Conservation (phyloP, 352 stramenopile genomes). For the Achlya hypogyna region DNA sequence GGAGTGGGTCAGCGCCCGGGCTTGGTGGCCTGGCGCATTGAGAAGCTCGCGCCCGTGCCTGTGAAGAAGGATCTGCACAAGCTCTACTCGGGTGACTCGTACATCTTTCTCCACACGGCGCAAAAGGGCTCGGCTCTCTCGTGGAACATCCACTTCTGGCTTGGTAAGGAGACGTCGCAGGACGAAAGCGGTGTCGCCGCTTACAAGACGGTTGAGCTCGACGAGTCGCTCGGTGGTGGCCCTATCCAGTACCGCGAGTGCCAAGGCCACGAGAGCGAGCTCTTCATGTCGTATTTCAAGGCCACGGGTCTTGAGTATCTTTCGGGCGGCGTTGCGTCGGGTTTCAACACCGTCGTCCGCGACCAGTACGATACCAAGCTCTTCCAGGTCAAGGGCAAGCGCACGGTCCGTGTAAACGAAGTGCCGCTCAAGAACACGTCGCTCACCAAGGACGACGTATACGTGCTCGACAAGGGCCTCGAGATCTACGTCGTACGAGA, state of each 20-base stretch:
- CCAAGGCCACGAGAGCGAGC: conserved; percentile 64
- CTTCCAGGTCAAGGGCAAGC: conserved; percentile 88
- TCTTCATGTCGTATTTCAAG: conserved; percentile 94
- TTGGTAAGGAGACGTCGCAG: conserved; percentile 84
- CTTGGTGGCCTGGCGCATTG: conserved; percentile 77
- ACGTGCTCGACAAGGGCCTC: conserved; percentile 88
- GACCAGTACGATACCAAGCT: conserved; percentile 79
- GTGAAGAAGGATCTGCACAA: conserved; percentile 62
- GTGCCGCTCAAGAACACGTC: conserved; percentile 71
- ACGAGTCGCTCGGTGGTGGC: conserved; percentile 85
- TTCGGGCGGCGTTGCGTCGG: conserved; percentile 86
- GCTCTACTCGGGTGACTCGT: conserved; percentile 94
- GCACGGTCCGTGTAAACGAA: conserved; percentile 78
- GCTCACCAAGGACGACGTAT: conserved; percentile 91
- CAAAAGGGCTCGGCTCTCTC: conserved; percentile 45
- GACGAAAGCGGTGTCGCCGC: conserved; percentile 93
- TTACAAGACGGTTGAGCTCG: conserved; percentile 96
- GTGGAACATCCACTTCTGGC: conserved; percentile 95
- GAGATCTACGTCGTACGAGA: conserved; percentile 76
- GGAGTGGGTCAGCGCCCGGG: conserved; percentile 49
- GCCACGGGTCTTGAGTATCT: conserved; percentile 85
- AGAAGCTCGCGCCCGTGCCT: conserved; percentile 64
- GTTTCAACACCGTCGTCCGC: conserved; percentile 89
- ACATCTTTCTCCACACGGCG: conserved; percentile 91
- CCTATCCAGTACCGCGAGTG: conserved; percentile 91